Conservation (phyloP, 352 stramenopile genomes). For the Blastocystis sp. region DNA sequence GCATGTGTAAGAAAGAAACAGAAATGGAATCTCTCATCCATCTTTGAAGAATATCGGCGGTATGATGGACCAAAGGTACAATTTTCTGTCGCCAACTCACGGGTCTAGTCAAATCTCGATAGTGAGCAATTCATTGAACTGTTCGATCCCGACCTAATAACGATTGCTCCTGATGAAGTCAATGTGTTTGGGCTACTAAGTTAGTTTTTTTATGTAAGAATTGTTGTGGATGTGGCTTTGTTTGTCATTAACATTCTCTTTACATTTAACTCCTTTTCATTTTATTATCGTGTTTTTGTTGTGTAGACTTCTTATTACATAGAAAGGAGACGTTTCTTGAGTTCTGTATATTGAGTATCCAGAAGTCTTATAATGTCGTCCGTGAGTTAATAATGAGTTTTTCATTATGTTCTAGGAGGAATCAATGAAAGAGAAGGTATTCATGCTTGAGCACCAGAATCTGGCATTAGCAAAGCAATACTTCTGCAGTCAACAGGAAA, state of each 20-base stretch:
- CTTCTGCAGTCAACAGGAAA: conserved; percentile 25
- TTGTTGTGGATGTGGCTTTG: not conserved
- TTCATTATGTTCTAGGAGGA: conserved; percentile 11
- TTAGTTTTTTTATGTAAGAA: not conserved
- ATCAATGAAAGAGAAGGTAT: conserved; percentile 31
- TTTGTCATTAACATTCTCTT: conserved; percentile 15
- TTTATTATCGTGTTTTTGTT: not conserved
- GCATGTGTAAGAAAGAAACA: conserved; percentile 86
- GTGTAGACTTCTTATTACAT: not conserved
- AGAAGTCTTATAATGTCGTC: not conserved
- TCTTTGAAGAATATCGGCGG: conserved; percentile 86
- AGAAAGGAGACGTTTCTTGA: not conserved
- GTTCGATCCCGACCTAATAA: conserved; percentile 87
- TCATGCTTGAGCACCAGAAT: conserved; percentile 65
- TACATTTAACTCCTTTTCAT: not conserved
- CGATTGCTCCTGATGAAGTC: conserved; percentile 71
- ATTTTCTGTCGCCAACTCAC: not conserved
- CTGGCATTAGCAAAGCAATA: conserved; percentile 53
- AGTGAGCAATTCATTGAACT: conserved; percentile 90
- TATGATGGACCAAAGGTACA: conserved; percentile 84
- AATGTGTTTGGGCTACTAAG: not conserved
- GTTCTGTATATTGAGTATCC: not conserved
- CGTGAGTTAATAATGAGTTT: not conserved
- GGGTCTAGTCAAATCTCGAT: conserved; percentile 73
- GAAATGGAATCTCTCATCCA: conserved; percentile 85